These are phyloP conservation scores for Citropsis articulata DNA, from an alignment of 345 rosid species.

Conservation along the genomic window DNA sequence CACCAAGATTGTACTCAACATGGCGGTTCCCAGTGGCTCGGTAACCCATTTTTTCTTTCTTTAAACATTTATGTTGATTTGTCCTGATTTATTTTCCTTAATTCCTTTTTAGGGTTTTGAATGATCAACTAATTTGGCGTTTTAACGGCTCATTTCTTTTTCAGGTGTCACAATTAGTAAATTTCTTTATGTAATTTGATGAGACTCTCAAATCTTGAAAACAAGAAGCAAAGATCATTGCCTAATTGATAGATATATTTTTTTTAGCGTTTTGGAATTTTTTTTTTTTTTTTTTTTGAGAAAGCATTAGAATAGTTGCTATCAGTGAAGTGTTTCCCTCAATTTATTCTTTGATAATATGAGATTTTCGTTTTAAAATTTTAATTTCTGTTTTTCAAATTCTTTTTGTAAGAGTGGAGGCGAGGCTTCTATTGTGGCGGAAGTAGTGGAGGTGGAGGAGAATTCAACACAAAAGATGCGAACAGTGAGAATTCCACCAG, in stretches of 20 bases:
- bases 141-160: background rate
- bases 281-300: background rate
- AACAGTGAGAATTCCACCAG: constrained; percentile 77
- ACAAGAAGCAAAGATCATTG: background rate
- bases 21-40: constrained; percentile 72
- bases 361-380: background rate
- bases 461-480: constrained; percentile 69
- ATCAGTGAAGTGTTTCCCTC: background rate
- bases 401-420: constrained; percentile 57
- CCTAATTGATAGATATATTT: background rate
- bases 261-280: background rate
- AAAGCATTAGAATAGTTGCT: background rate
- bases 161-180: background rate
- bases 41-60: constrained; percentile 24
- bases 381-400: background rate
- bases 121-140: background rate
- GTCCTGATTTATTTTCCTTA: too few relatives aligned
- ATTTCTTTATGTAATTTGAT: background rate
- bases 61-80: background rate
- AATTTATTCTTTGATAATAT: background rate
- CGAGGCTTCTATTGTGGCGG: constrained; percentile 87
- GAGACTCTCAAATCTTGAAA: background rate
- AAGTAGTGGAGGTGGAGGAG: constrained; percentile 92
- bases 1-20: constrained; percentile 50
- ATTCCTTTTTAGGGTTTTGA: background rate